Conservation (phyloP, 2,329 filamentous ascomycete genomes). For the Nigrospora sphaerica region DNA sequence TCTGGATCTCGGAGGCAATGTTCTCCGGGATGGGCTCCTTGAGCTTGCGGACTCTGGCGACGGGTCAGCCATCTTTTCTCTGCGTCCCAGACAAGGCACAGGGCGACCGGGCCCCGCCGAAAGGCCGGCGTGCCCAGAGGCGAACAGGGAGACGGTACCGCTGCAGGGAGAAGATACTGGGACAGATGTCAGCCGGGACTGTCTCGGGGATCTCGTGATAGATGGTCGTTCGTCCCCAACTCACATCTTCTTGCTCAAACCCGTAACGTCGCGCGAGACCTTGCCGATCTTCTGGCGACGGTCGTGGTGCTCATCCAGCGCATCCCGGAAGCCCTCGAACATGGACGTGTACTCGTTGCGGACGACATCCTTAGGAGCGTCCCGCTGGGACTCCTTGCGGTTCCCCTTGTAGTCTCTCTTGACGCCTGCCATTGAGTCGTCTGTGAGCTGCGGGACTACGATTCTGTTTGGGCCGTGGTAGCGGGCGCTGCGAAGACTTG, state of each 20-base stretch:
- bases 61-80: background rate
- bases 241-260: conserved; percentile 94
- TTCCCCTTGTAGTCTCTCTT: conserved; percentile 51
- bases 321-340: conserved; percentile 79
- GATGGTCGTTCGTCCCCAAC: conserved; percentile 10
- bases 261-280: conserved; percentile 85
- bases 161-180: conserved; percentile 80
- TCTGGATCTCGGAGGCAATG: conserved; percentile 63
- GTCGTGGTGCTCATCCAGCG: conserved; percentile 92
- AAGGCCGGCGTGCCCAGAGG: background rate
- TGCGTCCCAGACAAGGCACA: too few species aligned
- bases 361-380: conserved; percentile 22
- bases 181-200: background rate
- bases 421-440: conserved; percentile 30
- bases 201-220: background rate
- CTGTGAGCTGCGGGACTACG: conserved; percentile 12
- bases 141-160: conserved; percentile 40
- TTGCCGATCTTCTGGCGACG: conserved; percentile 86
- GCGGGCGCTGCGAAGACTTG: too few species aligned
- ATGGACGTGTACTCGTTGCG: conserved; percentile 56
- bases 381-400: conserved; percentile 23
- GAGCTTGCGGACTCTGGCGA: conserved; percentile 53
- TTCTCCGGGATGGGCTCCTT: conserved; percentile 57
- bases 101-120: too few species aligned
- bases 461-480: conserved; percentile 12